These are phyloP conservation scores for Chlamydomonas sp. DNA, from an alignment of 139 green algal species.

Conservation along the genomic window DNA sequence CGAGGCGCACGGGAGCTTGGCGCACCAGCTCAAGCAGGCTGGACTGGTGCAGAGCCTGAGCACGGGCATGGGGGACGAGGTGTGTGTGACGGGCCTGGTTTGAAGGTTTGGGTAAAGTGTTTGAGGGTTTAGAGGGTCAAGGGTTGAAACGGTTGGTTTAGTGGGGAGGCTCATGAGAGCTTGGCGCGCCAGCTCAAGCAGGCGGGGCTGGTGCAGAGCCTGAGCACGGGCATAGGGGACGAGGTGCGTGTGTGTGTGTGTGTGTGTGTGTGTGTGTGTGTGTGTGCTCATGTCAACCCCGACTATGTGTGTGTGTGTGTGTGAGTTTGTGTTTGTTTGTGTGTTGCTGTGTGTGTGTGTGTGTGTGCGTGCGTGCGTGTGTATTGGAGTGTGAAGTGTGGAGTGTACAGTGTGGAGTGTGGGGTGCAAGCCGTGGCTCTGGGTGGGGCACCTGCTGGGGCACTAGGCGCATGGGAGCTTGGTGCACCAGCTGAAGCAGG, in stretches of 20 bases:
- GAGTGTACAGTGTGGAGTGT: too few relatives aligned
- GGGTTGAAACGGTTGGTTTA: too few relatives aligned
- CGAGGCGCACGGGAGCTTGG: conserved; percentile 33
- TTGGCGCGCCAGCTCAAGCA: conserved; percentile 34
- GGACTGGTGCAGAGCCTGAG: conserved; percentile 23
- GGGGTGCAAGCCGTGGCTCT: conserved; percentile 41
- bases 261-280: not conserved
- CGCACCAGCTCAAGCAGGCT: conserved; percentile 32
- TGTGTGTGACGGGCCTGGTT: too few relatives aligned
- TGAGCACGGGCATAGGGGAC: conserved; percentile 1
- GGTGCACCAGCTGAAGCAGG: conserved; percentile 34
- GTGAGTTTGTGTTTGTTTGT: not conserved
- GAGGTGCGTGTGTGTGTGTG: too few relatives aligned
- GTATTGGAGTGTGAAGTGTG: too few relatives aligned
- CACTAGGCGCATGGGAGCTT: conserved; percentile 36
- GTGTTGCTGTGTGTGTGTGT: too few relatives aligned
- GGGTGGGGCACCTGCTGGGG: conserved; percentile 38
- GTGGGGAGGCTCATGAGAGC: conserved; percentile 33
- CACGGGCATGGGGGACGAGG: conserved; percentile 7
- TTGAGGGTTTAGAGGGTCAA: not conserved
- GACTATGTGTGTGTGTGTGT: too few relatives aligned
- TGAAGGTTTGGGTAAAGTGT: not conserved
- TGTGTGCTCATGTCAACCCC: too few relatives aligned
- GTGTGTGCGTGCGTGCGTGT: too few relatives aligned
- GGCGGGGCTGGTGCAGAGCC: conserved; percentile 23